Percentiles rank a stretch among this genome's conserved stretches.
Conservation (phyloP, 225 moss, liverwort and hornwort species). For the Straminergon stramineum region DNA sequence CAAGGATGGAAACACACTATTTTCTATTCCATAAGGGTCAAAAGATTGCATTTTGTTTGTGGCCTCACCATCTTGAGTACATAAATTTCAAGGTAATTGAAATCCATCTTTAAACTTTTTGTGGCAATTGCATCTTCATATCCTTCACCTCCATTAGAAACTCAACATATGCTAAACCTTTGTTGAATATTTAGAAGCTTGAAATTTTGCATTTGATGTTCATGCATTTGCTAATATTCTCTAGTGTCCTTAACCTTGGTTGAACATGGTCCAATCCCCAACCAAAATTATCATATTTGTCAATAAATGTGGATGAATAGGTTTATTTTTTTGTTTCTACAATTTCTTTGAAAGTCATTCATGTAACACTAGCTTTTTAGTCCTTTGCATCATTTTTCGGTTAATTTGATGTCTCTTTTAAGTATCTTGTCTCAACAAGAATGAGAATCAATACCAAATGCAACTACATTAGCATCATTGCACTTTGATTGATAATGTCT, state of each 20-base stretch:
- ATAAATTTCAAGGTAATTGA: background rate
- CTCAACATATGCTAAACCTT: background rate
- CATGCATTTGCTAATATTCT: background rate
- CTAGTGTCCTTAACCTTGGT: background rate
- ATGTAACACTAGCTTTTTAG: fast-evolving
- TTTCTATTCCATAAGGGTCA: background rate
- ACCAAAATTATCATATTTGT: fast-evolving
- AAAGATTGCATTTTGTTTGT: background rate
- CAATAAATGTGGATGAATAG: background rate
- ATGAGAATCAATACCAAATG: background rate
- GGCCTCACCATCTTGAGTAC: background rate
- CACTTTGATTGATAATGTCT: background rate
- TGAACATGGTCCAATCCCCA: fast-evolving
- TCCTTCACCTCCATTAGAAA: background rate
- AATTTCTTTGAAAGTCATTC: background rate
- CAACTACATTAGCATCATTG: background rate
- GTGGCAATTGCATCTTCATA: background rate
- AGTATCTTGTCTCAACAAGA: background rate
- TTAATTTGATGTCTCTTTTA: background rate
- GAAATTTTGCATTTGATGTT: background rate
- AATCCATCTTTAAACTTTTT: background rate
- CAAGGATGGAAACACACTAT: background rate
- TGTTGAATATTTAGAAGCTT: no score
- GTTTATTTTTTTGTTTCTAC: background rate
- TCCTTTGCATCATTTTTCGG: fast-evolving